Conservation (phyloP, 73 alveolate species). For the Paramecium caudatum region DNA sequence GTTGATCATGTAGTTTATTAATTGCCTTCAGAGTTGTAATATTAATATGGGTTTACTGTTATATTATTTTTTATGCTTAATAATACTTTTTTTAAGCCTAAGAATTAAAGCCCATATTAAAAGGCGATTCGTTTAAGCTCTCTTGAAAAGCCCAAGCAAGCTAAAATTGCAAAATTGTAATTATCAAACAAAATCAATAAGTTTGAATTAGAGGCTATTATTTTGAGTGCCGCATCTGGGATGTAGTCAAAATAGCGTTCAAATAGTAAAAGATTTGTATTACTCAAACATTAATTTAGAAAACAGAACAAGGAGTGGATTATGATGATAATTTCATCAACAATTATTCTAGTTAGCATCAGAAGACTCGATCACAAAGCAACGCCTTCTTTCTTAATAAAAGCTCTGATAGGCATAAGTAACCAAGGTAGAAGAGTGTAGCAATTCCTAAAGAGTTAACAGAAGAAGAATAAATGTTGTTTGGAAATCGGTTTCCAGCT, state of each 20-base stretch:
- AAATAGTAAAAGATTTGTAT: background rate
- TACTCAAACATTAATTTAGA: background rate
- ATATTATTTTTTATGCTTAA: conserved; percentile 16
- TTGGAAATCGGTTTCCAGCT: conserved; percentile 57
- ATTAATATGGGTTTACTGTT: conserved; percentile 19
- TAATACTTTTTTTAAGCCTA: conserved; percentile 17
- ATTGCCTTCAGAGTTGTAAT: background rate
- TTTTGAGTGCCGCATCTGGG: background rate
- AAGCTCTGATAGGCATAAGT: background rate
- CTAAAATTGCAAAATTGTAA: background rate
- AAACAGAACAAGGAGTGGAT: conserved; percentile 22
- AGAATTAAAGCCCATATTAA: background rate
- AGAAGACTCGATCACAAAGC: background rate
- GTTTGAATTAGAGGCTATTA: background rate
- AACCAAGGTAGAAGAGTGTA: background rate
- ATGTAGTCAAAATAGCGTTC: background rate
- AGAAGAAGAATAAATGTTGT: conserved; percentile 38
- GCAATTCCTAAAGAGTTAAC: background rate
- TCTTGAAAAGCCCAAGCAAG: background rate
- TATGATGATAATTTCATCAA: background rate
- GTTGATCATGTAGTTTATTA: background rate
- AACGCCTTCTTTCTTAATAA: background rate
- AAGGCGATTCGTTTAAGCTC: background rate
- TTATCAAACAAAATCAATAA: conserved; percentile 3
- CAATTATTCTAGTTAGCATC: background rate